Base-by-base conservation (phyloP, 345 rosid genomes). In the Gossypium turneri region DNA sequence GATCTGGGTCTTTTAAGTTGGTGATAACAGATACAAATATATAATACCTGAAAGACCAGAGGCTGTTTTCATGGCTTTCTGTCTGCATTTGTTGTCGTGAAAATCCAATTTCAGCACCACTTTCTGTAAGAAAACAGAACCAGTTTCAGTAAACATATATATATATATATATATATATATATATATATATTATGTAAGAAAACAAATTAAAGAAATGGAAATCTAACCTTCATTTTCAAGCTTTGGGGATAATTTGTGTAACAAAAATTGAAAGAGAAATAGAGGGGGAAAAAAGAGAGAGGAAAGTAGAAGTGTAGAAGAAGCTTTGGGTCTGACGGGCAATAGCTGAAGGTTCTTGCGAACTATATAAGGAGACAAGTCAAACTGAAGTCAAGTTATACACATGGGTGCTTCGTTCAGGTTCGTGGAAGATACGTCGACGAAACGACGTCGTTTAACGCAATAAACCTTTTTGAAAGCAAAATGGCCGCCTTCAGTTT, bases 51-150 rank as follows among this genome's bases (percentile, higher is more conserved):
- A 8, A 44, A 89, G 75, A 56, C 86, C 75, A 61, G 90, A 85
- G 50, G 75, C 94, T 17, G 29, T 75, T 70, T 75, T 62, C 92
- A 88, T 80, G 68, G 77, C 92, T 82, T 89, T 91, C 67, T 81
- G 78, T 82, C 79, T 89, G 64, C 9, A 58, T 77, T 69, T 87
- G 5, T 82, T 84, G 64, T 84, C 87, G 29, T 72, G 76, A 3
- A 79, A 8, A 0, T 79, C 82, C 80, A 89, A 62, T 77, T 85
- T 84, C 72, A 91, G 56, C 57, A 88, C 89, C 11, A 84, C 84
- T 84, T 85, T 86, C 92, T 91, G 90, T 19, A 38, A 57, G 22
- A 72, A 38, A 41, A 38, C 27, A 56, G 13, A 38, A 38, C 0
- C 11, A 55, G 4, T 51, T 41, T 11, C 47, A 11, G 60, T 71